Evolutionary conservation across 2,329 filamentous ascomycete species (phyloP).

Genomic region (Trichoderma sp.): DNA sequence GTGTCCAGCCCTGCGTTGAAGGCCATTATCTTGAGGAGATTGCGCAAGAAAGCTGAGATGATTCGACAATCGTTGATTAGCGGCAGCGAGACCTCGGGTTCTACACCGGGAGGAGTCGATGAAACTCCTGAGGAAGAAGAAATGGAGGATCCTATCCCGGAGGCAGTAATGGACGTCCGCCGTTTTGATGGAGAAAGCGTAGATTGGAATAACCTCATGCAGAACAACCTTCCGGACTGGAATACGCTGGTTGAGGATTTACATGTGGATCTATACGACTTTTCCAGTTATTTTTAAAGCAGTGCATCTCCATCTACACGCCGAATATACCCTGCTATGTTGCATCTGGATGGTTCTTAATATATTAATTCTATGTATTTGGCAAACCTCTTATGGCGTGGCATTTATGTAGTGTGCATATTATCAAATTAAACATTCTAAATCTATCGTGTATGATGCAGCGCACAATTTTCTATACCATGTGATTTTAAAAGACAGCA

Average conservation of each 20-base stretch:
- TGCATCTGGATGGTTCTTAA: not conserved
- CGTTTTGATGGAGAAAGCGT: conserved; percentile 27
- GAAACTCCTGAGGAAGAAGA: not conserved
- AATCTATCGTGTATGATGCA: not conserved
- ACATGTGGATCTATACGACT: conserved; percentile 28
- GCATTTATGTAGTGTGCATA: not conserved
- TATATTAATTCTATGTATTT: conserved; percentile 7
- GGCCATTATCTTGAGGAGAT: conserved; percentile 23
- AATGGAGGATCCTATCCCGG: not conserved
- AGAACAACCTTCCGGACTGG: conserved; percentile 28
- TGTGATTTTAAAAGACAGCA: conserved; percentile 35
- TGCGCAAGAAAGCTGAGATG: conserved; percentile 27
- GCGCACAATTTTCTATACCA: not conserved
- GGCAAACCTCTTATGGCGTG: not conserved
- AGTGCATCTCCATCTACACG: not conserved
- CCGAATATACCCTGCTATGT: not conserved
- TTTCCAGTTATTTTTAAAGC: conserved; percentile 28
- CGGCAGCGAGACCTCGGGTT: not conserved
- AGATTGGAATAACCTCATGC: conserved; percentile 26
- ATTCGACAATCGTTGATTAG: conserved; percentile 19
- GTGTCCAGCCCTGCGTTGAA: conserved; percentile 25
- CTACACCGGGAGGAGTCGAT: not conserved
- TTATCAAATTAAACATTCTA: conserved; percentile 12
- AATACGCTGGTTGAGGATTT: conserved; percentile 28
- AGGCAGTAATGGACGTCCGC: conserved; percentile 16